Evolutionary conservation across 371 early-diverging fungal species (phyloP), one percentile per base, ranked within the genome.

Genomic region (Rhizopus microsporus): DNA sequence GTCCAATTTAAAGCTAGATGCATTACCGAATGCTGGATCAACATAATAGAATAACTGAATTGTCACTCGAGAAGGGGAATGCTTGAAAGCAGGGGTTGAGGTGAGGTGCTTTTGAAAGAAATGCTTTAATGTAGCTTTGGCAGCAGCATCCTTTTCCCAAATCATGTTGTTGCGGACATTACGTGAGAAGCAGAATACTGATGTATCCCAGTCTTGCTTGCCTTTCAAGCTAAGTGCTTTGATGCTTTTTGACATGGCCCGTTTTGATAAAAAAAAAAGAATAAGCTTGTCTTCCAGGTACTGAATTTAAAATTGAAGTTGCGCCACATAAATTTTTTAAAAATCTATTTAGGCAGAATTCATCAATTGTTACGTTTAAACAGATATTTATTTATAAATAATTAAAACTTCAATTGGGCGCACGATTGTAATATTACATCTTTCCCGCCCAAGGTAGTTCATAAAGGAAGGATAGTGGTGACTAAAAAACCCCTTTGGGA

Each of bases 11-110:
- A 67, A 72, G 9, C 57, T 54, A 7, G 67, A 57, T 15, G 72
- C 59, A 15, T 69, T 67, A 15, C 62, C 59, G 59, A 71, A 65
- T 43, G 63, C 54, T 39, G 75, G 70, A 47, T 80, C 80, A 38
- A 72, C 71, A 54, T 77, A 80, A 57, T 80, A 80, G 56, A 64
- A 80, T 63, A 80, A 66, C 67, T 80, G 74, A 59, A 80, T 69
- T 15, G 75, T 73, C 45, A 80, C 75, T 51, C 60, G 58, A 42
- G 73, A 65, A 51, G 75, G 75, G n/a, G 80, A 69, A 57, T 80
- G 80, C 31, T 59, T 66, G 54, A 80, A 75, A 31, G 70, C 67
- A 54, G 80, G 80, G 61, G 80, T 75, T 32, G 80, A 77, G 9
- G 77, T 77, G 51, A 80, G 63, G 31, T 77, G 75, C 8, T 68